Evolutionary conservation across 805 yeast genomes (phyloP).

Genomic region (Monosporozyma aerobia): DNA sequence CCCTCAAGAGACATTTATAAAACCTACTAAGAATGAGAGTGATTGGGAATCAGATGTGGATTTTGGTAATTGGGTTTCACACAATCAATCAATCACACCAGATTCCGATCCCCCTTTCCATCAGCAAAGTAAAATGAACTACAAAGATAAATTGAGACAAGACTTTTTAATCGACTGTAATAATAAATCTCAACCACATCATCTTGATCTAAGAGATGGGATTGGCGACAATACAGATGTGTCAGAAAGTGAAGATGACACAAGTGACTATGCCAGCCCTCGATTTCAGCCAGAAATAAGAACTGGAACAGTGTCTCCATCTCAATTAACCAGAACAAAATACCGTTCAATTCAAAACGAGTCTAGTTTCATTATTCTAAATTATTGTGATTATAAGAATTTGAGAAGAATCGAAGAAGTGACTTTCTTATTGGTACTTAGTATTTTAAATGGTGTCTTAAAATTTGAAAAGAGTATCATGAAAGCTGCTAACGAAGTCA

Average conservation of each 20-base stretch:
- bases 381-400: not conserved
- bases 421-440: not conserved
- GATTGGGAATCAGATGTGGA: constrained; percentile 1
- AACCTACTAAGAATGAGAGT: not conserved
- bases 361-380: not conserved
- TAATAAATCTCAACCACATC: not conserved
- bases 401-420: not conserved
- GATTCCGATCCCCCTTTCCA: not conserved
- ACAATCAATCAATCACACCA: not conserved
- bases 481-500: not conserved
- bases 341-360: not conserved
- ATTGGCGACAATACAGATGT: not conserved
- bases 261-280: not conserved
- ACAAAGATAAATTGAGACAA: not conserved
- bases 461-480: not conserved
- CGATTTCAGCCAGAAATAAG: not conserved
- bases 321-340: not conserved
- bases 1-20: not conserved
- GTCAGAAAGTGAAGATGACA: not conserved
- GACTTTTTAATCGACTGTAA: not conserved
- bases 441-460: not conserved
- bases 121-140: not conserved
- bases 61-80: not conserved
- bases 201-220: not conserved
- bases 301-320: not conserved